Base-by-base conservation (phyloP, 352 stramenopile genomes). In the Pythium periplocum region DNA sequence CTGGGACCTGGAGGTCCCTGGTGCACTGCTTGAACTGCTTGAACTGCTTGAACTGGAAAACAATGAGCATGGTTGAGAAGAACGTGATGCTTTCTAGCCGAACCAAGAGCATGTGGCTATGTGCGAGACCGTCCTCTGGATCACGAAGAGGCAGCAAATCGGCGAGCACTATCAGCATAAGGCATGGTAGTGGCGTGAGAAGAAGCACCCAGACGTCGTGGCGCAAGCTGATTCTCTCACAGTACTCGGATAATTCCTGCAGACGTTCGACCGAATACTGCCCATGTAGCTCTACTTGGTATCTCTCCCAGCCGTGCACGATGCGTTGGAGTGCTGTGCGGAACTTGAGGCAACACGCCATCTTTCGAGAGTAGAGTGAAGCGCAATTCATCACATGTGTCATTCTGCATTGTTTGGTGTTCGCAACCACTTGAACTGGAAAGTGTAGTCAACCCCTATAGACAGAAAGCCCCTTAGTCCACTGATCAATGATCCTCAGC, bases 391-490 rank as follows among this genome's bases (percentile, higher is more conserved):
- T n/a, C n/a, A n/a, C n/a, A n/a, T n/a, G n/a, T n/a, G n/a, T n/a
- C n/a, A n/a, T n/a, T n/a, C n/a, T n/a, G n/a, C n/a, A n/a, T n/a
- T n/a, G n/a, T n/a, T n/a, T n/a, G n/a, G n/a, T n/a, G n/a, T n/a
- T n/a, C n/a, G n/a, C n/a, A 66, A 17, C 54, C 53, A 66, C 35
- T 11, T 12, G 33, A 62, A 59, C 17, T 63, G 30, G 52, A 60
- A 64, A 39, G 37, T 64, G 39, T 60, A 64, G 37, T 64, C 51
- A n/a, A n/a, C n/a, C n/a, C n/a, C n/a, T n/a, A n/a, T n/a, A n/a
- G n/a, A n/a, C n/a, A n/a, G n/a, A n/a, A n/a, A n/a, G n/a, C n/a
- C n/a, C n/a, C n/a, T n/a, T n/a, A n/a, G n/a, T n/a, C n/a, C n/a
- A n/a, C n/a, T n/a, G n/a, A n/a, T n/a, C n/a, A n/a, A n/a, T n/a